Evolutionary conservation across 1,284 basidiomycete genomes (phyloP), one percentile per base, ranked within the genome.

Genomic region (Cutaneotrichosporon mucoides): DNA sequence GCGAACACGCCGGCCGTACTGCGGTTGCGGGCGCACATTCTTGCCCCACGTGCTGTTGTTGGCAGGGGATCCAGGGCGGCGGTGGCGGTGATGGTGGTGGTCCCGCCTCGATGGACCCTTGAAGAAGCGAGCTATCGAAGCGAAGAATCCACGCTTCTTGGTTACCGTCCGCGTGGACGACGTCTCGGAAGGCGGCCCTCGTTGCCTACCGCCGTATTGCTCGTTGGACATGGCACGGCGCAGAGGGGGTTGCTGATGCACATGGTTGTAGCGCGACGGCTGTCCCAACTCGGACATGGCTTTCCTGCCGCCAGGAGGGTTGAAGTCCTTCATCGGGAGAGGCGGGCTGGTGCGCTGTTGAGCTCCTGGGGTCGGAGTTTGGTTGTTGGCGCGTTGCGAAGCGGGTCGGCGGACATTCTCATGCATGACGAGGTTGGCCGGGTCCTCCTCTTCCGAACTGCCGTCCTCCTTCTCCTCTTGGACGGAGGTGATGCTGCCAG

Each of bases 391-490:
- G 24, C 24, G 38, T 24, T 34, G 50, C 40, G 40, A 34, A 3
- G 16, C 24, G 5, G 40, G 41, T 3, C 33, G 10, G 46, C 46
- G 53, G 15, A 36, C 38, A 48, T 63, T 79, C 62, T 77, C 75
- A 55, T 79, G 77, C 24, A 79, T 69, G 12, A 76, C 72, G 3
- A 76, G 58, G 5, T 69, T 70, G 16, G 70, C 61, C 0, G 53
- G 60, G 3, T 57, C 66, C 34, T 74, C 74, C 34, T 75, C 74
- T 34, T 64, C 73, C 8, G 74, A 76, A 36, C 71, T 72, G 15
- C 70, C 73, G 13, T 66, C 69, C 53, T 75, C 76, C 24, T 68
- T 67, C 59, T 77, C 77, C 44, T 79, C 70, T 59, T 78, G 75
- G 46, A 77, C 76, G 6, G 46, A 48, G 7, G 71, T 67, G 55